Evolutionary conservation across 805 yeast genomes (phyloP).

Genomic region (Wickerhamomyces canadensis): DNA sequence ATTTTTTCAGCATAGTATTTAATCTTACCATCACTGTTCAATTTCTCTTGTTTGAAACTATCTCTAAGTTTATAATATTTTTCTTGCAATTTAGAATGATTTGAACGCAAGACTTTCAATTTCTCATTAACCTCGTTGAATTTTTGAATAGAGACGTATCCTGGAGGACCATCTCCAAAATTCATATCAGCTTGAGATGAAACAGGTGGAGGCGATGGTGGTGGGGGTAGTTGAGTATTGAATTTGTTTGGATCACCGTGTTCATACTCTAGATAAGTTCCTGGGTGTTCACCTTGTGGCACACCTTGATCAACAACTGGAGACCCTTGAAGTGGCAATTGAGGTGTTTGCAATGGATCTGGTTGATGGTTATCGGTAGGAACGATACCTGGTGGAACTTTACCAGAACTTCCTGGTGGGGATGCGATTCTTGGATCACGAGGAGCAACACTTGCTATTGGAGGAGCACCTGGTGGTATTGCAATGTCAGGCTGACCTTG

Average conservation of each 20-base stretch:
- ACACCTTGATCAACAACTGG: not conserved
- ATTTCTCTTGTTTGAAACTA: no score
- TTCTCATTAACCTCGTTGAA: not conserved
- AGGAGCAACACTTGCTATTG: not conserved
- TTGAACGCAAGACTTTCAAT: not conserved
- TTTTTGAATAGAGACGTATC: not conserved
- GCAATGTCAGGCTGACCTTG: not conserved
- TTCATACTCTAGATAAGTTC: not conserved
- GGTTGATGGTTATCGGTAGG: not conserved
- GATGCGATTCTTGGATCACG: not conserved
- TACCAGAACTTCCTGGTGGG: not conserved
- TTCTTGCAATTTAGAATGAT: not conserved
- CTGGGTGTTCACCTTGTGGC: not conserved
- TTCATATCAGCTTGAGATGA: not conserved
- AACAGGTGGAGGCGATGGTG: not conserved
- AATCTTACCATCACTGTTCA: no score
- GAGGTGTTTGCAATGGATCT: not conserved
- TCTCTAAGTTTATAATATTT: constrained; percentile 2
- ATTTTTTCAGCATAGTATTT: no score
- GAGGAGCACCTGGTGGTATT: not conserved
- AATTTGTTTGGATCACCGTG: not conserved
- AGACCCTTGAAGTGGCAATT: not conserved
- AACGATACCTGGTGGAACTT: not conserved
- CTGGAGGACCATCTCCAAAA: constrained; percentile 2
- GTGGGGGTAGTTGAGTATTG: not conserved